Evolutionary conservation across 257 asterid genomes (phyloP).

Genomic region (Rhazya stricta): DNA sequence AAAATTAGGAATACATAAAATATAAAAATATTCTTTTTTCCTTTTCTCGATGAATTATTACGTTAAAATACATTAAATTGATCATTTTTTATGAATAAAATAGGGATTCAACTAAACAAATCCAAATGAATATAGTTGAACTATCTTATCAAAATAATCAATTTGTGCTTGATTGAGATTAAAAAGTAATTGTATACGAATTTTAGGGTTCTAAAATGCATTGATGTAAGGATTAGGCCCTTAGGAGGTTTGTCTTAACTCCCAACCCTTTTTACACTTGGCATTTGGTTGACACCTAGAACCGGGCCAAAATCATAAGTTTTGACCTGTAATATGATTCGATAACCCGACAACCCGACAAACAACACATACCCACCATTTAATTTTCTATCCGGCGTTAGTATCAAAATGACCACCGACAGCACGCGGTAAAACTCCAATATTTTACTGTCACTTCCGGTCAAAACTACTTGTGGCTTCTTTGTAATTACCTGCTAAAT

Average conservation of each 20-base stretch:
- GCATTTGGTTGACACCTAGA: not conserved
- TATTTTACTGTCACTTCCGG: not conserved
- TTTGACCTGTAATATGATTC: not conserved
- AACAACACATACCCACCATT: not conserved
- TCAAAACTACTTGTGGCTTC: not conserved
- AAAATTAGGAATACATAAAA: too few relatives aligned
- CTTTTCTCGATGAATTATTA: too few relatives aligned
- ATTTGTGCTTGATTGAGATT: too few relatives aligned
- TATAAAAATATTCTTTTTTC: too few relatives aligned
- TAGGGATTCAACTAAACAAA: too few relatives aligned
- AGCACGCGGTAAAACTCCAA: not conserved
- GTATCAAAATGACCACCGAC: conserved; percentile 5
- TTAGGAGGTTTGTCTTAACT: not conserved
- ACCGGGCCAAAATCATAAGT: not conserved
- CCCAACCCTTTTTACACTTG: not conserved
- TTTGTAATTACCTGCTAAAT: not conserved
- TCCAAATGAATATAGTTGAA: too few relatives aligned
- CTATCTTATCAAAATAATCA: too few relatives aligned
- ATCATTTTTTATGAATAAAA: too few relatives aligned
- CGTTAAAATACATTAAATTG: too few relatives aligned
- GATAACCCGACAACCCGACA: not conserved
- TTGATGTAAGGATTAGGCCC: too few relatives aligned
- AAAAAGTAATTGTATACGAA: too few relatives aligned
- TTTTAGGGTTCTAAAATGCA: too few relatives aligned
- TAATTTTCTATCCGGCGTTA: not conserved